A percentile compares a stretch with the other conserved stretches of the same genome.
phyloP scores from a whole-genome alignment of 2,329 filamentous ascomycete species.

The Nakataea oryzae region DNA sequence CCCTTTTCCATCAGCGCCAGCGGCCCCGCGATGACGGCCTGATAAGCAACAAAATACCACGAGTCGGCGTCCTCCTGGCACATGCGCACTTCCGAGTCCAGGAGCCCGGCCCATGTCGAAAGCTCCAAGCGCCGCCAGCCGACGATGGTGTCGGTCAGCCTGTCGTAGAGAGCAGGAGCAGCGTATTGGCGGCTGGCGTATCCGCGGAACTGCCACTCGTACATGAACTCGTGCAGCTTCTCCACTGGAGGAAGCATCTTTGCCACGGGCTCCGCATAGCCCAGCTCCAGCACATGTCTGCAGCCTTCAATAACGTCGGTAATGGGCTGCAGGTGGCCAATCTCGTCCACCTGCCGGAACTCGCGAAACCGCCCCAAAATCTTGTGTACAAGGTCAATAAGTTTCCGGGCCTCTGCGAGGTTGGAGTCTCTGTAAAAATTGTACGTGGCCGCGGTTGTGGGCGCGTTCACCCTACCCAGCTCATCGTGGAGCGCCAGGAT shows the following conservation, averaged over 20 bases:
- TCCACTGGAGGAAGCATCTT: slow-evolving; percentile 81
- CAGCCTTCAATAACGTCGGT: slow-evolving; percentile 69
- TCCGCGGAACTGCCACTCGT: slow-evolving; percentile 84
- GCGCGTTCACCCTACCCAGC: slow-evolving; percentile 17
- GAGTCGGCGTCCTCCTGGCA: slow-evolving; percentile 68
- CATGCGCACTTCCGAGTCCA: slow-evolving; percentile 73
- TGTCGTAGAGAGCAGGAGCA: slow-evolving; percentile 60
- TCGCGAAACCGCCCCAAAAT: slow-evolving; percentile 63
- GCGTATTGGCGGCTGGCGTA: slow-evolving; percentile 77
- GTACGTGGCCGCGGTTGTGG: slow-evolving; percentile 35
- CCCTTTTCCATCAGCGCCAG: slow-evolving; percentile 50
- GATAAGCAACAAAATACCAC: slow-evolving; percentile 97
- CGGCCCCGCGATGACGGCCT: slow-evolving; percentile 71
- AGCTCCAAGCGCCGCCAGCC: slow-evolving; percentile 86
- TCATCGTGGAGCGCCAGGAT: slow-evolving; percentile 56
- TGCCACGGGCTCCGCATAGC: slow-evolving; percentile 73
- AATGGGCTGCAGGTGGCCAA: slow-evolving; percentile 64
- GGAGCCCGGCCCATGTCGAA: slow-evolving; percentile 80
- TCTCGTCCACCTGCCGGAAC: slow-evolving; percentile 56
- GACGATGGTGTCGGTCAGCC: slow-evolving; percentile 70
- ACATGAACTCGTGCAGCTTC: slow-evolving; percentile 71
- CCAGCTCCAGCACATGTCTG: slow-evolving; percentile 63
- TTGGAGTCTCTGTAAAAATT: slow-evolving; percentile 89
- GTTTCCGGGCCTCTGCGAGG: slow-evolving; percentile 60
- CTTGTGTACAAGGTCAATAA: slow-evolving; percentile 59